Conservation (phyloP, 768 basidiomycete genomes). For the Omphalotus guepiniiformis region DNA sequence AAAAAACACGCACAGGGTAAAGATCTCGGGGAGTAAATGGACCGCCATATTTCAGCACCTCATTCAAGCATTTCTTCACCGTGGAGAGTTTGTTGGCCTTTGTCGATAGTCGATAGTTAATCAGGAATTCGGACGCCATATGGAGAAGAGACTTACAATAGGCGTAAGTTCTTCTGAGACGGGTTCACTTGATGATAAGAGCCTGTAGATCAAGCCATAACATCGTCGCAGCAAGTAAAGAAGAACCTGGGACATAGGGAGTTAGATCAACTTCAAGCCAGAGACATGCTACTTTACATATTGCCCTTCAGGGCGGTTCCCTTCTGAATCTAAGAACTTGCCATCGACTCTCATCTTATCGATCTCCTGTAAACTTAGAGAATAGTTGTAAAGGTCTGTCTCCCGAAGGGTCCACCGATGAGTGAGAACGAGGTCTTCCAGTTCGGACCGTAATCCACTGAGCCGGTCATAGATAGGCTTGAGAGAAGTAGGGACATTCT, state of each 20-base stretch:
- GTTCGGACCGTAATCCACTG: slow-evolving; percentile 75
- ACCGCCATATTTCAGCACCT: slow-evolving; percentile 93
- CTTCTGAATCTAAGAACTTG: slow-evolving; percentile 93
- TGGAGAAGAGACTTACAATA: slow-evolving; percentile 48
- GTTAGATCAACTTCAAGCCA: too few species aligned
- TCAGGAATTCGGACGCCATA: not conserved
- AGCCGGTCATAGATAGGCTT: slow-evolving; percentile 94
- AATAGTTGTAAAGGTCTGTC: slow-evolving; percentile 92
- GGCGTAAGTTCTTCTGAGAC: slow-evolving; percentile 99
- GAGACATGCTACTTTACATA: slow-evolving; percentile 62
- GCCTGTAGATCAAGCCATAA: slow-evolving; percentile 91
- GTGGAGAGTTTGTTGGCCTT: slow-evolving; percentile 98
- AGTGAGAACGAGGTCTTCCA: slow-evolving; percentile 90
- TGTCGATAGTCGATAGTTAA: not conserved
- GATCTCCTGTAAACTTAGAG: slow-evolving; percentile 89
- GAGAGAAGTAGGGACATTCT: slow-evolving; percentile 78
- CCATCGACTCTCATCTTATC: slow-evolving; percentile 97
- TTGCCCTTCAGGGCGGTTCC: slow-evolving; percentile 89
- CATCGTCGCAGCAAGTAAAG: slow-evolving; percentile 91
- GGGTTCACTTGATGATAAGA: slow-evolving; percentile 93
- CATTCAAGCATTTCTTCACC: slow-evolving; percentile 94
- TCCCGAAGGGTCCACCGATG: slow-evolving; percentile 97
- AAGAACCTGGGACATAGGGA: too few species aligned
- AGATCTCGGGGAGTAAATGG: slow-evolving; percentile 89
- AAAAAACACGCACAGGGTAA: slow-evolving; percentile 67